phyloP scores from a whole-genome alignment of 305 asterid species.

The Ruellia speciosa region DNA sequence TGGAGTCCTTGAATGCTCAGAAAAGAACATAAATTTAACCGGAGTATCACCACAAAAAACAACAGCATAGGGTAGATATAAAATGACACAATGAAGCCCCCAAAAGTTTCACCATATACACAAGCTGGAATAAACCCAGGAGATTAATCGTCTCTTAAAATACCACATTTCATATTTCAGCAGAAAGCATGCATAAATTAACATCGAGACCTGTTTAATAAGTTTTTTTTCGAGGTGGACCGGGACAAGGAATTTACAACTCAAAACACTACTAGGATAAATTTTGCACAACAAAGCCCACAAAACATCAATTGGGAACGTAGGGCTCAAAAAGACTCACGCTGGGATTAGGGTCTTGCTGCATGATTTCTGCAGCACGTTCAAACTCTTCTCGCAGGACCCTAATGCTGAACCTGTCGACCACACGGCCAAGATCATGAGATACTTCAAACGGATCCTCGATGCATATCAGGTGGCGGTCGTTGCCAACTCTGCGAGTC shows the following conservation, averaged over 20 bases:
- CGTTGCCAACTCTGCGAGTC: slow-evolving; percentile 91
- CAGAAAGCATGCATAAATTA: too few relatives aligned
- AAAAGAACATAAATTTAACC: too few relatives aligned
- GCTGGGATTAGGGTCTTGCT: slow-evolving; percentile 56
- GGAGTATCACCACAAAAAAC: too few relatives aligned
- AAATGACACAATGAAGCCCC: too few relatives aligned
- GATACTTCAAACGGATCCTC: slow-evolving; percentile 90
- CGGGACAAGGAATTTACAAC: background rate
- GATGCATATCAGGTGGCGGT: slow-evolving; percentile 90
- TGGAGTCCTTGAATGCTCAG: too few relatives aligned
- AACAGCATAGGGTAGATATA: too few relatives aligned
- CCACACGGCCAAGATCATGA: slow-evolving; percentile 95
- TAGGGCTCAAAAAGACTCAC: slow-evolving; percentile 64
- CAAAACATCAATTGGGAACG: slow-evolving; percentile 32
- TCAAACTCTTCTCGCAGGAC: slow-evolving; percentile 90
- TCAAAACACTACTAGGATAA: background rate
- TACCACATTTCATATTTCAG: too few relatives aligned
- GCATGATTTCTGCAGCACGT: slow-evolving; percentile 91
- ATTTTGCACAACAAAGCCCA: background rate
- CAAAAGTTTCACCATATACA: too few relatives aligned
- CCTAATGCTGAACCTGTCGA: slow-evolving; percentile 72
- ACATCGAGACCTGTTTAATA: too few relatives aligned
- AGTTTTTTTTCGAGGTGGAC: too few relatives aligned
- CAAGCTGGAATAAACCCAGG: too few relatives aligned
- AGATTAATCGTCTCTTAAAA: background rate